Evolutionary conservation across 2,329 filamentous ascomycete species (phyloP), one percentile per base, ranked within the genome.

Genomic region (Parasarocladium wereldwijsianum): DNA sequence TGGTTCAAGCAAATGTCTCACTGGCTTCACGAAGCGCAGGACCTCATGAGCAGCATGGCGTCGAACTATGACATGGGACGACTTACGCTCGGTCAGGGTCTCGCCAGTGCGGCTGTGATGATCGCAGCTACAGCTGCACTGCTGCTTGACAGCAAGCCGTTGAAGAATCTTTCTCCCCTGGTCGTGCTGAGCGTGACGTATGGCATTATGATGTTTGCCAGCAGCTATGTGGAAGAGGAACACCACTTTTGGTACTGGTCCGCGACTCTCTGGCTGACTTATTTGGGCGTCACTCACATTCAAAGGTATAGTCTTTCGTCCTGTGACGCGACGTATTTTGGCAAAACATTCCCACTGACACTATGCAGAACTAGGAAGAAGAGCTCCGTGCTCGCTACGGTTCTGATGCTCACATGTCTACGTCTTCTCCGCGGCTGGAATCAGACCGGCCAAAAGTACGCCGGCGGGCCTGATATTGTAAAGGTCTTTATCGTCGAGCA

Each of bases 161-260:
- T 29, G 14, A 23, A 24, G 8, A 15, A 18, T n/a, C 17, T 26
- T 16, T 17, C 49, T 7, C 60, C 63, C 4, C 57, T 80, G 29
- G 39, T 57, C 4, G 37, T 65, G 3, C 58, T 74, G 17, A 67
- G 67, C 1, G 27, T 75, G 0, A 51, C 67, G 0, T 93, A 96
- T 46, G 74, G 76, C 2, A 50, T 71, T 21, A 92, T 94, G 73
- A 96, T 96, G 86, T 96, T 96, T 54, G 87, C 86, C 8, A 93
- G 83, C 49, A 96, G 86, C 46, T 98, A 90, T 50, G 84, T 98
- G 3, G 90, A 98, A 52, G 90, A 98, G 55, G 90, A 98, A 51
- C 90, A 98, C 29, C 84, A 96, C 41, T 94, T 93, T 49, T 98
- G 90, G 90, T 96, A 98, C 54, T 96, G 87, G 85, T 56, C 72